These are phyloP conservation scores for Globisporangium nagaii DNA, from an alignment of 352 stramenopile species.

Conservation along the genomic window DNA sequence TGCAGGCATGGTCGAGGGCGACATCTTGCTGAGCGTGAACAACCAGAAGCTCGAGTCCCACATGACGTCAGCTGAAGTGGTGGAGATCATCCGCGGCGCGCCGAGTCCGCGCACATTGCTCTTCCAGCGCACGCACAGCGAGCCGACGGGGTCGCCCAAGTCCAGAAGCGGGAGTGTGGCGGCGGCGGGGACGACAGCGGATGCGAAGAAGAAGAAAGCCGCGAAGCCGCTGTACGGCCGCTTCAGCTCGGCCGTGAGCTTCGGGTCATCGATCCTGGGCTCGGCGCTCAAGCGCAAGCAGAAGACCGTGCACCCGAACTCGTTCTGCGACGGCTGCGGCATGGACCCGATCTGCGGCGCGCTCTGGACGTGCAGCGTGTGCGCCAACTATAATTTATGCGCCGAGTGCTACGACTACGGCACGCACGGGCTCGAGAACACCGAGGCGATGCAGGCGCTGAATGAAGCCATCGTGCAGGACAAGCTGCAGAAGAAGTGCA, in stretches of 20 bases:
- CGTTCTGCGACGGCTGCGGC: constrained; percentile 70
- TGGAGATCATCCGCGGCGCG: constrained; percentile 52
- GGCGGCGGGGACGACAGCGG: neutral
- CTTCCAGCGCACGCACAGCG: constrained; percentile 40
- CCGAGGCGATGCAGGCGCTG: constrained; percentile 57
- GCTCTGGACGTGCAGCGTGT: constrained; percentile 71
- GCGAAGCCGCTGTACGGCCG: constrained; percentile 37
- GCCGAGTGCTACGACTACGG: constrained; percentile 64
- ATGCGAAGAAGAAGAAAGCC: constrained; percentile 26
- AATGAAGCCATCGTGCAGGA: constrained; percentile 66
- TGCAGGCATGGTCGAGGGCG: constrained; percentile 47
- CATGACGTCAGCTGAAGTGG: constrained; percentile 55
- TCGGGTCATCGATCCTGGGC: constrained; percentile 53
- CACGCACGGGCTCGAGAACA: constrained; percentile 71
- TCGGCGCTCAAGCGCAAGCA: constrained; percentile 68
- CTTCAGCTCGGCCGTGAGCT: constrained; percentile 58
- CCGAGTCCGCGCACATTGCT: constrained; percentile 45
- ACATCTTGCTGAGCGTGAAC: constrained; percentile 61
- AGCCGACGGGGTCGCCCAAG: constrained; percentile 21
- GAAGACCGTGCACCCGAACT: constrained; percentile 49
- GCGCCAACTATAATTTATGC: constrained; percentile 66
- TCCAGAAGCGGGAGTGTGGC: constrained; percentile 30
- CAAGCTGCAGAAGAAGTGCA: constrained; percentile 73
- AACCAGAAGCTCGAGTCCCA: constrained; percentile 49
- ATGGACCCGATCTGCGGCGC: constrained; percentile 59